These are phyloP conservation scores for Colletotrichum tanaceti DNA, from an alignment of 2,329 filamentous ascomycete species.

Conservation along the genomic window DNA sequence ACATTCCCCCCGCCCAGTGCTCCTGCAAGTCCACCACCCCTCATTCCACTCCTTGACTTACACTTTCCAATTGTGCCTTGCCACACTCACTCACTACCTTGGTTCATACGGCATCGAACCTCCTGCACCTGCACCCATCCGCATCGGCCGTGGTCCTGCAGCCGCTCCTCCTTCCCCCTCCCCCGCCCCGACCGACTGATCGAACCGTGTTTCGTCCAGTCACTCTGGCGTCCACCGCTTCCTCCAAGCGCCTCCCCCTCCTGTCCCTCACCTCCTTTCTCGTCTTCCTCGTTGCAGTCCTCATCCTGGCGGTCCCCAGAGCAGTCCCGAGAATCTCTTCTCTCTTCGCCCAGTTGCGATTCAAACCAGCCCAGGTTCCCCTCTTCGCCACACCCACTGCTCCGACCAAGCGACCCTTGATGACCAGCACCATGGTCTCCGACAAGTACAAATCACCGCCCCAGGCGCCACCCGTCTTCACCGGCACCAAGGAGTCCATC, in stretches of 20 bases:
- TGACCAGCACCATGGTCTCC: slow-evolving; percentile 69
- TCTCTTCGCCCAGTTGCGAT: slow-evolving; percentile 67
- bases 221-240: slow-evolving; percentile 54
- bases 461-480: slow-evolving; percentile 82
- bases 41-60: slow-evolving; percentile 27
- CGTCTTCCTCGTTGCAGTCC: slow-evolving; percentile 65
- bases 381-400: slow-evolving; percentile 44
- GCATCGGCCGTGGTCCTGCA: slow-evolving; percentile 28
- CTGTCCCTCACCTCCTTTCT: slow-evolving; percentile 62
- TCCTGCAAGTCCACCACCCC: slow-evolving; percentile 24
- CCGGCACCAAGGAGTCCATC: slow-evolving; percentile 76
- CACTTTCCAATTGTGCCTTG: slow-evolving; percentile 6
- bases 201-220: slow-evolving; percentile 37
- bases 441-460: slow-evolving; percentile 78
- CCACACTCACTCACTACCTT: background rate
- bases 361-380: slow-evolving; percentile 47
- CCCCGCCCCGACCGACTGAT: slow-evolving; percentile 34
- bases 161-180: slow-evolving; percentile 28
- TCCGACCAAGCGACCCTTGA: slow-evolving; percentile 50
- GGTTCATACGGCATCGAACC: background rate
- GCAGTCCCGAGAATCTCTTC: slow-evolving; percentile 68
- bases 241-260: slow-evolving; percentile 47
- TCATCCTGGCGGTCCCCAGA: slow-evolving; percentile 76
- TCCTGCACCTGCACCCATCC: slow-evolving; percentile 16
- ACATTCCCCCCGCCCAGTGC: slow-evolving; percentile 19